Evolutionary conservation across 208 protist genomes (phyloP).

Genomic region (Tritrichomonas foetus): DNA sequence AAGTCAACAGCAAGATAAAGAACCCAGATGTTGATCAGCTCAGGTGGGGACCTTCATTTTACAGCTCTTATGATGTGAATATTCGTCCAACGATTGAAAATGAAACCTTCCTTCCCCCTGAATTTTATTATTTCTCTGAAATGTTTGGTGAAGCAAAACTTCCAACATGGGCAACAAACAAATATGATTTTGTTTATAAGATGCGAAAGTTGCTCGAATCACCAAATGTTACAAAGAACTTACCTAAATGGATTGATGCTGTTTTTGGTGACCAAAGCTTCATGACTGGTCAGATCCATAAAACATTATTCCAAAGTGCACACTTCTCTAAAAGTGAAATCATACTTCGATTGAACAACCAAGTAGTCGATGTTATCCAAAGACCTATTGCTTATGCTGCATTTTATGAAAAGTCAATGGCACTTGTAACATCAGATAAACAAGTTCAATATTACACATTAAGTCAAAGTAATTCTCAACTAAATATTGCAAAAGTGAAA

Average conservation of each 20-base stretch:
- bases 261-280: not conserved
- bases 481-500: too few species aligned
- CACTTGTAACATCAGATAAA: not conserved
- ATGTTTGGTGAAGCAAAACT: not conserved
- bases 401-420: not conserved
- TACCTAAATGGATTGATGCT: slow-evolving; percentile 13
- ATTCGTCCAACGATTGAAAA: too few species aligned
- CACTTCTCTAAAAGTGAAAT: not conserved
- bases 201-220: not conserved
- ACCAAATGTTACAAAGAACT: not conserved
- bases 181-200: slow-evolving; percentile 25
- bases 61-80: too few species aligned
- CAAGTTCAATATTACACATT: not conserved
- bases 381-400: not conserved
- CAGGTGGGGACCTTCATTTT: too few species aligned
- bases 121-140: not conserved
- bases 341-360: not conserved
- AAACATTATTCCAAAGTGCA: not conserved
- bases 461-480: too few species aligned
- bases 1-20: too few species aligned
- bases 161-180: not conserved
- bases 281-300: not conserved
- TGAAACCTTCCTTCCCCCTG: not conserved
- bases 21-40: too few species aligned
- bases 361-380: not conserved